Conservation (phyloP, 106 monocot genomes). For the Allium cepa region DNA sequence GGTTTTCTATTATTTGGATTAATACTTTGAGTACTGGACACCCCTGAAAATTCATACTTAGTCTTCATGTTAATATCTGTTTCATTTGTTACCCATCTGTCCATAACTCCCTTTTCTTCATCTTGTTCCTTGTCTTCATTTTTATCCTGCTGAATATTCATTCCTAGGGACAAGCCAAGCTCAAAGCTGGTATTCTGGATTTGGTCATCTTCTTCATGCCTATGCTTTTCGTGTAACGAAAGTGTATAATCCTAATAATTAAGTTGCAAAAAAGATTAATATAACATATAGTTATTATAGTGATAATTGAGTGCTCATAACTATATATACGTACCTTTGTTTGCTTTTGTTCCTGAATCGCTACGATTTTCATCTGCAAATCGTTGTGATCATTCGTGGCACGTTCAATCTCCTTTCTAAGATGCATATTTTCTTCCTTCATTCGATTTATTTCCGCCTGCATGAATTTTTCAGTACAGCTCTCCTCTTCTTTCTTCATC, state of each 20-base stretch:
- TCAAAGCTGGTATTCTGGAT: slow-evolving; percentile 15
- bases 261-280: background rate
- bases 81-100: slow-evolving; percentile 23
- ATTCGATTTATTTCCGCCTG: slow-evolving; percentile 39
- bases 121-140: slow-evolving; percentile 5
- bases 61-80: slow-evolving; percentile 8
- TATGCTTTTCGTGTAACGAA: slow-evolving; percentile 27
- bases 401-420: slow-evolving; percentile 28
- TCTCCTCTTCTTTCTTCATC: slow-evolving; percentile 10
- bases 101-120: slow-evolving; percentile 7
- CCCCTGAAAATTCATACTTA: slow-evolving; percentile 17
- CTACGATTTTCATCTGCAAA: slow-evolving; percentile 39
- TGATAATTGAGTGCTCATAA: too few species aligned
- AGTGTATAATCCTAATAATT: slow-evolving; percentile 22
- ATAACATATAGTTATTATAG: background rate
- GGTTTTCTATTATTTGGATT: slow-evolving; percentile 66
- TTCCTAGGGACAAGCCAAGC: slow-evolving; percentile 54
- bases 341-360: slow-evolving; percentile 19
- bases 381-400: slow-evolving; percentile 59
- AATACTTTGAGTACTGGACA: slow-evolving; percentile 41
- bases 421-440: slow-evolving; percentile 62
- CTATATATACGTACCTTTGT: slow-evolving; percentile 5
- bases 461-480: slow-evolving; percentile 14
- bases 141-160: slow-evolving; percentile 19
- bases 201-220: background rate